phyloP scores from a whole-genome alignment of 1,139 yeast species.

The Yamadazyma epiphylla region DNA sequence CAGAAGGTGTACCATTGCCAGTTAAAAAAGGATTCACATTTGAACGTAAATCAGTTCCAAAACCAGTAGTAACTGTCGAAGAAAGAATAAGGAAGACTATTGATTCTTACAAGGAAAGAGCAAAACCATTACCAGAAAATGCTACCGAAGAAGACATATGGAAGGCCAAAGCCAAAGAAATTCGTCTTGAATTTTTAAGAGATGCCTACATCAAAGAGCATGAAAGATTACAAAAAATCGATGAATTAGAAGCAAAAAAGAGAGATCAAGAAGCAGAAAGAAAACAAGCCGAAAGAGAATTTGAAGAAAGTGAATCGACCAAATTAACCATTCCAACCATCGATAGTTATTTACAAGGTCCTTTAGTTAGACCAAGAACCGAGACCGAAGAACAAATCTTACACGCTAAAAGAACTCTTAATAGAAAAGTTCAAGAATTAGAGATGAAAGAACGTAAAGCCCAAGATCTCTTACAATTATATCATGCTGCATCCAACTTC shows the following conservation, averaged over 20 bases:
- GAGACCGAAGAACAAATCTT: constrained; percentile 55
- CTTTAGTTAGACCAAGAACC: constrained; percentile 70
- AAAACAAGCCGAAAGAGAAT: constrained; percentile 19
- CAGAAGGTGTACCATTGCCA: constrained; percentile 73
- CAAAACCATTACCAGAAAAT: constrained; percentile 25
- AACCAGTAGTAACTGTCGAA: constrained; percentile 55
- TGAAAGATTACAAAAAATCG: constrained; percentile 40
- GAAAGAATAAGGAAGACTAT: constrained; percentile 54
- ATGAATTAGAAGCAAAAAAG: constrained; percentile 28
- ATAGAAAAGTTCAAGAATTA: constrained; percentile 33
- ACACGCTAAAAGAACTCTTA: constrained; percentile 34
- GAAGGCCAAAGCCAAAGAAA: constrained; percentile 54
- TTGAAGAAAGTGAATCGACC: constrained; percentile 50
- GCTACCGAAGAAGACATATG: constrained; percentile 49
- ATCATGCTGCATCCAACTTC: constrained; percentile 65
- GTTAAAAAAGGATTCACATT: constrained; percentile 46
- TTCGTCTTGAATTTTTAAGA: constrained; percentile 69
- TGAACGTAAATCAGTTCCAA: constrained; percentile 41
- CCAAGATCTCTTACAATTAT: constrained; percentile 58
- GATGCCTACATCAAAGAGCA: constrained; percentile 67
- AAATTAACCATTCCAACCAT: constrained; percentile 76
- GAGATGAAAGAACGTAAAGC: constrained; percentile 44
- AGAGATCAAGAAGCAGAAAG: constrained; percentile 13
- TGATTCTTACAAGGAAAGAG: constrained; percentile 22
- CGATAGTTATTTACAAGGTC: constrained; percentile 62